Evolutionary conservation across 1,284 basidiomycete genomes (phyloP).

Genomic region (Malassezia psittaci): DNA sequence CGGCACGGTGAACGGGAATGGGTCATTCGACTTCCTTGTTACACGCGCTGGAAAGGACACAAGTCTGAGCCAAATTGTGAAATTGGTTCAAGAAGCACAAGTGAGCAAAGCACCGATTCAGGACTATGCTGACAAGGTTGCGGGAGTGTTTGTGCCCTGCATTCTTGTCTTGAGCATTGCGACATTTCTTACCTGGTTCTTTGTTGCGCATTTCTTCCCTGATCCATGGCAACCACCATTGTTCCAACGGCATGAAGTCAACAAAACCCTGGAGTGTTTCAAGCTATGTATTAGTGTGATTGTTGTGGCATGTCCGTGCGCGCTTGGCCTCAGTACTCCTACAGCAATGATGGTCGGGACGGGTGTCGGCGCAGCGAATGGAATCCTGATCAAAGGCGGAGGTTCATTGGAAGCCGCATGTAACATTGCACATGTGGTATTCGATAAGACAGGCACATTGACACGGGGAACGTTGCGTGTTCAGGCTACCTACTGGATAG

Average conservation of each 20-base stretch:
- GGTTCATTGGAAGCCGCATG: slow-evolving; percentile 83
- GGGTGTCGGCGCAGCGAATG: slow-evolving; percentile 89
- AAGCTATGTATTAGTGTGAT: slow-evolving; percentile 97
- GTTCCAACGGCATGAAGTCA: slow-evolving; percentile 72
- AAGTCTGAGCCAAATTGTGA: slow-evolving; percentile 87
- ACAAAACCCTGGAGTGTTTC: slow-evolving; percentile 80
- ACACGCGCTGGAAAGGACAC: slow-evolving; percentile 92
- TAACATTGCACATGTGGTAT: slow-evolving; percentile 66
- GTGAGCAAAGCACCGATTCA: slow-evolving; percentile 97
- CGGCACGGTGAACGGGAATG: slow-evolving; percentile 90
- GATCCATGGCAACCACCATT: slow-evolving; percentile 61
- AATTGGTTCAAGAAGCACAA: slow-evolving; percentile 93
- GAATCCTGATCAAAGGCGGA: slow-evolving; percentile 96
- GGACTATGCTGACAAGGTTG: slow-evolving; percentile 85
- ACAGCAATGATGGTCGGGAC: slow-evolving; percentile 99
- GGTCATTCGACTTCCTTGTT: slow-evolving; percentile 89
- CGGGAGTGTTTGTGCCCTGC: slow-evolving; percentile 86
- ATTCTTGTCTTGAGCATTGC: slow-evolving; percentile 71
- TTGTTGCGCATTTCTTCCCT: slow-evolving; percentile 58
- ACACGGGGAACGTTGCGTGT: slow-evolving; percentile 58
- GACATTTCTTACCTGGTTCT: slow-evolving; percentile 78
- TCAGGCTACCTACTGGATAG: not conserved
- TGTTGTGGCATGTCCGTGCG: slow-evolving; percentile 96
- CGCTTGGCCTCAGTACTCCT: slow-evolving; percentile 86
- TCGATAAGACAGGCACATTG: slow-evolving; percentile 97